A percentile compares a stretch with the other conserved stretches of the same genome.
phyloP scores from a whole-genome alignment of 495 filamentous ascomycete species.

The Xylaria flabelliformis region DNA sequence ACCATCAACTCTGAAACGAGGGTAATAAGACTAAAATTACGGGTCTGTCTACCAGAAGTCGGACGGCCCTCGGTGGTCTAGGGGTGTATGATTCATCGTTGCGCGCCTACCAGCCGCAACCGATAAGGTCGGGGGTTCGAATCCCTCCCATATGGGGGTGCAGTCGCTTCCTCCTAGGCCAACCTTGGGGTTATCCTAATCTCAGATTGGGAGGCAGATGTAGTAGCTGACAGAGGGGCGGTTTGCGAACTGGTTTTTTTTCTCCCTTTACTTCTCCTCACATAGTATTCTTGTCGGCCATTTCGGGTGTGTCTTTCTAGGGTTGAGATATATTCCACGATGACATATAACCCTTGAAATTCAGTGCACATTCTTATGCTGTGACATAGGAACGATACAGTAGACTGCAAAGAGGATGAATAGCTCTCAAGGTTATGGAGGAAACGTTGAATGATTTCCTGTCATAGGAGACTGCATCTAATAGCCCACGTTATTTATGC shows the following conservation, averaged over 20 bases:
- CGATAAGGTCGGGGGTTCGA: slow-evolving; percentile 22
- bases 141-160: slow-evolving; percentile 17
- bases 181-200: slow-evolving; percentile 13
- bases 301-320: too few species aligned
- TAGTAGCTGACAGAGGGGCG: background rate
- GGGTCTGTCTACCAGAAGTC: background rate
- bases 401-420: too few species aligned
- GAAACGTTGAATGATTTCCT: too few species aligned
- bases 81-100: slow-evolving; percentile 15
- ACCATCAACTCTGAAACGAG: background rate
- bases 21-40: background rate
- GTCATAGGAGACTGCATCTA: too few species aligned
- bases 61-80: slow-evolving; percentile 18
- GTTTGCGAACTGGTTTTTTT: slow-evolving; percentile 20
- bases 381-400: too few species aligned
- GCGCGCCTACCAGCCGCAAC: background rate
- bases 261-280: background rate
- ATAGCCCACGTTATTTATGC: too few species aligned
- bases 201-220: slow-evolving; percentile 4
- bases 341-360: too few species aligned
- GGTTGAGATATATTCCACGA: too few species aligned
- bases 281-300: too few species aligned
- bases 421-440: too few species aligned
- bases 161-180: slow-evolving; percentile 2
- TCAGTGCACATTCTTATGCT: too few species aligned